phyloP scores from a whole-genome alignment of 208 protist genomes.

The Wallacemonas rigidus region DNA sequence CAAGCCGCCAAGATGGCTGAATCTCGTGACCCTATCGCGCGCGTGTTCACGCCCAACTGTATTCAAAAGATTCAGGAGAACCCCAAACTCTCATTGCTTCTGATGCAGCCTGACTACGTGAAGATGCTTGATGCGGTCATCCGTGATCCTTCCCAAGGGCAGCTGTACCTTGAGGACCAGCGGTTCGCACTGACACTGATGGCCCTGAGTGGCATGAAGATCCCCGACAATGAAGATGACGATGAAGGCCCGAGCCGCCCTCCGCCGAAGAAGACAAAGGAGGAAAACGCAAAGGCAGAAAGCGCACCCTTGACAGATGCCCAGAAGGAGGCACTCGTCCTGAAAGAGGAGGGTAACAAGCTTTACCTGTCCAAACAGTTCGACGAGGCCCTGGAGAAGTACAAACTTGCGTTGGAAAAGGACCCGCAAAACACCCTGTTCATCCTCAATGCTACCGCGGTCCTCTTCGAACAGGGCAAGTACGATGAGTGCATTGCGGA shows the following conservation, averaged over 20 bases:
- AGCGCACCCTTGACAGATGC: constrained; percentile 47
- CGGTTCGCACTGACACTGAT: constrained; percentile 86
- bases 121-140: constrained; percentile 88
- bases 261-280: constrained; percentile 31
- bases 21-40: constrained; percentile 73
- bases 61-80: constrained; percentile 88
- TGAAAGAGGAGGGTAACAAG: constrained; percentile 95
- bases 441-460: constrained; percentile 91
- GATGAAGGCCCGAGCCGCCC: constrained; percentile 38
- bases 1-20: constrained; percentile 50
- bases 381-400: constrained; percentile 91
- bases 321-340: constrained; percentile 64
- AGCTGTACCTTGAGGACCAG: constrained; percentile 82
- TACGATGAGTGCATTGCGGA: constrained; percentile 92
- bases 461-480: constrained; percentile 94
- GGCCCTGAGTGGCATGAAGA: constrained; percentile 77
- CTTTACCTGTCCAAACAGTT: constrained; percentile 95
- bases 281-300: constrained; percentile 32
- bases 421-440: constrained; percentile 89
- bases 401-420: constrained; percentile 80
- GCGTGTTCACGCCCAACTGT: constrained; percentile 77
- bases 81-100: constrained; percentile 80
- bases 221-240: constrained; percentile 63
- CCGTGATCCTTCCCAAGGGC: constrained; percentile 68
- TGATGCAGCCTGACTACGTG: constrained; percentile 92